Evolutionary conservation across 139 green algal genomes (phyloP), one percentile per base, ranked within the genome.

Genomic region (Chlamydomonas sphaeroides): DNA sequence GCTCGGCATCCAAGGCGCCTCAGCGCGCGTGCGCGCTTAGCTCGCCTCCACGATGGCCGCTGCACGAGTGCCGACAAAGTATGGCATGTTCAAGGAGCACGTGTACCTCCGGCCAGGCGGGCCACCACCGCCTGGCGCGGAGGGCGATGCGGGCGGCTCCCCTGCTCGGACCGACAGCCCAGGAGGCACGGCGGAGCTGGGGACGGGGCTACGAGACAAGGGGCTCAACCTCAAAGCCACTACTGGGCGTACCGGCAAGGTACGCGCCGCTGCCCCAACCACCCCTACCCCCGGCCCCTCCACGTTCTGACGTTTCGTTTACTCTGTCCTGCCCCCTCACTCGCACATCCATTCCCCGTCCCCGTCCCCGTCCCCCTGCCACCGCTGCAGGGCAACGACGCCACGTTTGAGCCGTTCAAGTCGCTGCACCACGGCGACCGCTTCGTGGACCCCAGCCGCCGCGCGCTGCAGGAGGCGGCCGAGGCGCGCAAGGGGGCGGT

Each of bases 321-420:
- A 10, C 45, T 53, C 45, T 51, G 49, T 45, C 45, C n/a, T n/a
- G n/a, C n/a, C n/a, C n/a, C 42, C 10, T 83, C 38, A 23, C 25
- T 49, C 36, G 39, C 39, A 38, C 0, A 15, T 53, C 4, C 21
- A 21, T 51, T 38, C 14, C 21, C 1, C 32, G 32, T 21, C 5
- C n/a, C n/a, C n/a, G n/a, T n/a, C n/a, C n/a, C n/a, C n/a, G 23
- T 32, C 32, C 63, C 49, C 42, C 30, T 32, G 10, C 26, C n/a
- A 32, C 36, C 2, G 10, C 6, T 4, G 26, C 79, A 85, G 78
- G 72, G 74, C n/a, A 94, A 95, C 53, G 89, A 94, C 82, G 92
- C 91, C 11, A 87, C 80, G 5, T 96, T 96, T 65, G 70, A 81
- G 70, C 91, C 91, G 51, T 92, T 94, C 72, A 90, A 89, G 39